A percentile compares a stretch with the other conserved stretches of the same genome.
Evolutionary conservation across 805 yeast species (phyloP).

Genomic region (Lachancea fermentati): DNA sequence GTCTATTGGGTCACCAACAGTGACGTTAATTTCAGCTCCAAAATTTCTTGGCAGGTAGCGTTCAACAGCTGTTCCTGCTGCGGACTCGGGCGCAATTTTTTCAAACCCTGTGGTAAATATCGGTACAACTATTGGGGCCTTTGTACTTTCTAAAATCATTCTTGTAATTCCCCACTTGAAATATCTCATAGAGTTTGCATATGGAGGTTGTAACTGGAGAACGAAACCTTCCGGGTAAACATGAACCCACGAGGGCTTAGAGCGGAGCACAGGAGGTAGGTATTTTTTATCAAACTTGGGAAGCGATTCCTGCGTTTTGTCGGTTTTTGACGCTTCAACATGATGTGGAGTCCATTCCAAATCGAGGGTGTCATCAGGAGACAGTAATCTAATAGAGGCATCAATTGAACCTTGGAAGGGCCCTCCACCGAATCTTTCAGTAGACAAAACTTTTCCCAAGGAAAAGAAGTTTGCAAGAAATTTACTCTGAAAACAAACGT

Average conservation of each 20-base stretch:
- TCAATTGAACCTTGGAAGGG: constrained; percentile 90
- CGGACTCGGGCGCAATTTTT: constrained; percentile 71
- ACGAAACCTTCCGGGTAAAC: constrained; percentile 95
- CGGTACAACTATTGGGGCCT: constrained; percentile 83
- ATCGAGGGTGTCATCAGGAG: constrained; percentile 62
- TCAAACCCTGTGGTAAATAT: constrained; percentile 84
- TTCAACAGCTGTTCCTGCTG: constrained; percentile 48
- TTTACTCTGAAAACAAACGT: constrained; percentile 69
- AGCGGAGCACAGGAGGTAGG: constrained; percentile 52
- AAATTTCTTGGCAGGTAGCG: constrained; percentile 56
- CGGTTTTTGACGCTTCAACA: constrained; percentile 1
- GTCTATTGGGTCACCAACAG: constrained; percentile 66
- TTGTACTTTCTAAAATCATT: constrained; percentile 71
- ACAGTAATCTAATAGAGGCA: constrained; percentile 72
- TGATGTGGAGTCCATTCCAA: constrained; percentile 36
- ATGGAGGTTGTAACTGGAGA: constrained; percentile 75
- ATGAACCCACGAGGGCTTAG: constrained; percentile 83
- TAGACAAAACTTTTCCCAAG: constrained; percentile 81
- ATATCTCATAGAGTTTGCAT: constrained; percentile 81
- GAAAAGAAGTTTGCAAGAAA: constrained; percentile 60
- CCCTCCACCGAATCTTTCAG: constrained; percentile 85
- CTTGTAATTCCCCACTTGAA: constrained; percentile 95
- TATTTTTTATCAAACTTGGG: constrained; percentile 22
- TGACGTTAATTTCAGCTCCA: constrained; percentile 62
- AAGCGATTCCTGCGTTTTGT: background rate